Conservation (phyloP, 169 alveolate genomes). For the Besnoitia besnoiti region DNA sequence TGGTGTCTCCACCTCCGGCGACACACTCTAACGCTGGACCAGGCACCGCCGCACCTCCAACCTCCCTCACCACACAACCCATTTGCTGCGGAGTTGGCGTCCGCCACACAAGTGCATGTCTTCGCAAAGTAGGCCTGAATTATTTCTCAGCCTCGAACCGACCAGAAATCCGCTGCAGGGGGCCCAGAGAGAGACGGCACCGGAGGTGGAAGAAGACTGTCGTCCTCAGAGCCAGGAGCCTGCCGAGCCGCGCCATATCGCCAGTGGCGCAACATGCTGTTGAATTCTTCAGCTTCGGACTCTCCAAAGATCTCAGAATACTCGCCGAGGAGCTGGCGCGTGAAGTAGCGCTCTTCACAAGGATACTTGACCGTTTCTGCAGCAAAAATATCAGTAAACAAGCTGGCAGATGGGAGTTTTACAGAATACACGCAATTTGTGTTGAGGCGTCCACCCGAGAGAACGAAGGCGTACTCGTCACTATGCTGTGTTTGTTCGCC, state of each 20-base stretch:
- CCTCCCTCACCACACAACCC: too few relatives aligned
- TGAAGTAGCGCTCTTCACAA: conserved; percentile 52
- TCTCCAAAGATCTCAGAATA: conserved; percentile 46
- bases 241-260: conserved; percentile 69
- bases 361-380: conserved; percentile 63
- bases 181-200: not conserved
- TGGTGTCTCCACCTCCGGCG: too few relatives aligned
- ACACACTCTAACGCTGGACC: too few relatives aligned
- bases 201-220: conserved; percentile 3
- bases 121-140: too few relatives aligned
- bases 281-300: conserved; percentile 56
- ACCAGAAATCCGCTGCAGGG: conserved; percentile 28
- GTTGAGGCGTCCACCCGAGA: too few relatives aligned
- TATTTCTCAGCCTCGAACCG: not conserved
- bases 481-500: too few relatives aligned
- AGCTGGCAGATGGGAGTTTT: too few relatives aligned
- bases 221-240: not conserved
- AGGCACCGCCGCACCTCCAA: too few relatives aligned
- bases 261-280: conserved; percentile 48
- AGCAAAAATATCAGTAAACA: not conserved
- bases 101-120: too few relatives aligned
- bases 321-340: conserved; percentile 43
- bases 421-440: too few relatives aligned
- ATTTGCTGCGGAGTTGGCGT: too few relatives aligned
- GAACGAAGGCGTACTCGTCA: too few relatives aligned